Conservation (phyloP, 345 rosid genomes). For the Eucalyptus microcorys region DNA sequence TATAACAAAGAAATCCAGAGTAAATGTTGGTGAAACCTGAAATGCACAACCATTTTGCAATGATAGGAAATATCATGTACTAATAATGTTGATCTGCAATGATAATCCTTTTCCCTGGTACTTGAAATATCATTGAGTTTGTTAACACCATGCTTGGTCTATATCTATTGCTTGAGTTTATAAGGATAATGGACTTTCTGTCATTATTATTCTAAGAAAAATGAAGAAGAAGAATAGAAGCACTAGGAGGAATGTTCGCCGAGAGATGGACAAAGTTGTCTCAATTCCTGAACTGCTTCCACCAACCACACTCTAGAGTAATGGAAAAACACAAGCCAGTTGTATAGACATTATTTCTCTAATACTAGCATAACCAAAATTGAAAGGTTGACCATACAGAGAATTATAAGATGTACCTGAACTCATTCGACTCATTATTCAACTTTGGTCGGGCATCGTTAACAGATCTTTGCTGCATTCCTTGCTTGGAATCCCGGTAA, state of each 20-base stretch:
- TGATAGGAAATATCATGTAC: not conserved
- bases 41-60: not conserved
- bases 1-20: not conserved
- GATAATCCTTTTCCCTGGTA: not conserved
- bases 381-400: not conserved
- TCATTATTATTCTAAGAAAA: not conserved
- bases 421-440: constrained; percentile 62
- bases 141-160: not conserved
- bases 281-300: not conserved
- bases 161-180: not conserved
- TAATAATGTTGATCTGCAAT: not conserved
- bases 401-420: constrained; percentile 33
- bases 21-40: not conserved
- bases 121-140: not conserved
- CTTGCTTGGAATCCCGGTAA: constrained; percentile 66
- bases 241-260: not conserved
- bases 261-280: not conserved
- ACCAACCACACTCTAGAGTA: not conserved
- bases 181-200: not conserved
- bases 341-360: not conserved
- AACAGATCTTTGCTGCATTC: constrained; percentile 44
- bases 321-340: not conserved
- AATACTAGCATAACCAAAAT: not conserved
- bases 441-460: constrained; percentile 51
- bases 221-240: not conserved